Conservation (phyloP, 352 stramenopile genomes). For the Pythium aquatile region DNA sequence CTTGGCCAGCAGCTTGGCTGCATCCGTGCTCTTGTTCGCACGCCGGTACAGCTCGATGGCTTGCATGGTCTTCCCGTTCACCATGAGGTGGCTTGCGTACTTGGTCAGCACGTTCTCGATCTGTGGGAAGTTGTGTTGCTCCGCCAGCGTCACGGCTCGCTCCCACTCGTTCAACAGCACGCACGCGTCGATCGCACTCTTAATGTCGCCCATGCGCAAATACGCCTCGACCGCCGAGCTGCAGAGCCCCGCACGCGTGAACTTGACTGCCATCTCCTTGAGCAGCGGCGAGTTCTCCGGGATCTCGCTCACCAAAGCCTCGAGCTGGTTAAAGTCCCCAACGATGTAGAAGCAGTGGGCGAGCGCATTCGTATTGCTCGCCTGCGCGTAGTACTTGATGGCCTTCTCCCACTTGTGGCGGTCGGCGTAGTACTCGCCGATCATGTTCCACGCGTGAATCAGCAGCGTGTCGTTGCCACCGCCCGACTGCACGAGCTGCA, state of each 20-base stretch:
- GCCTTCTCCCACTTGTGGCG: conserved; percentile 92
- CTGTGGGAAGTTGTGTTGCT: conserved; percentile 92
- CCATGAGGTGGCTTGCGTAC: conserved; percentile 84
- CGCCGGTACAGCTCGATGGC: conserved; percentile 92
- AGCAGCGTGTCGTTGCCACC: conserved; percentile 82
- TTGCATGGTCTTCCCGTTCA: conserved; percentile 84
- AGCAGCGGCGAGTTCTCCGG: conserved; percentile 80
- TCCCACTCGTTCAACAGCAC: conserved; percentile 94
- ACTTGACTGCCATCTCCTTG: conserved; percentile 84
- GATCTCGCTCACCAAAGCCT: conserved; percentile 81
- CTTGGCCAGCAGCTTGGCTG: conserved; percentile 87
- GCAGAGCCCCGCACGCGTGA: conserved; percentile 84
- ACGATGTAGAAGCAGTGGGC: conserved; percentile 90
- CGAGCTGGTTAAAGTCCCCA: conserved; percentile 88
- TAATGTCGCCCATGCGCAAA: conserved; percentile 88
- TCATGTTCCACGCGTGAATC: conserved; percentile 82
- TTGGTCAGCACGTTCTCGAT: conserved; percentile 93
- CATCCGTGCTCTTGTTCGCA: conserved; percentile 91
- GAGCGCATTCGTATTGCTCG: conserved; percentile 72
- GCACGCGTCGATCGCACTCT: conserved; percentile 91
- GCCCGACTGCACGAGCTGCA: conserved; percentile 79
- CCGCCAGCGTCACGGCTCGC: conserved; percentile 84
- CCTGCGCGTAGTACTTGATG: conserved; percentile 90
- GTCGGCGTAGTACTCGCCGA: conserved; percentile 91
- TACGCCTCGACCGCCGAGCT: conserved; percentile 84